Conservation (phyloP, 2,329 filamentous ascomycete species). For the Atkinsonella texensis region DNA sequence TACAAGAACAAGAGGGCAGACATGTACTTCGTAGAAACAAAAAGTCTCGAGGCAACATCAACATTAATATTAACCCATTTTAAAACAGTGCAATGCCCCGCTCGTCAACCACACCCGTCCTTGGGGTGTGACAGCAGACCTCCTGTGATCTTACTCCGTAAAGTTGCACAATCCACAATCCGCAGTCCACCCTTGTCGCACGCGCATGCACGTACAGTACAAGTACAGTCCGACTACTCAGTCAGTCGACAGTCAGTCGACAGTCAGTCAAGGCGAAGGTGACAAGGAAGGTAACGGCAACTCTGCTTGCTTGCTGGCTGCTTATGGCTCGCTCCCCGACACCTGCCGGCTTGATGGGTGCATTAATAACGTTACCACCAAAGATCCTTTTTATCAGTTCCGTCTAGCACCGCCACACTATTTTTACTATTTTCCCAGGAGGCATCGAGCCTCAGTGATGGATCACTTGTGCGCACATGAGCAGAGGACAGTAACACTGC, state of each 20-base stretch:
- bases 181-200: constrained; percentile 1
- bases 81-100: not conserved
- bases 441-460: no score
- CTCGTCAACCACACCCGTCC: not conserved
- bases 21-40: no score
- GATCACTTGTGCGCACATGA: no score
- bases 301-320: not conserved
- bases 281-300: not conserved
- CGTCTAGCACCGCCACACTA: no score
- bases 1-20: no score
- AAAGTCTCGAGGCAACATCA: no score
- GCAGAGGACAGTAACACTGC: no score
- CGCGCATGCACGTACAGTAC: not conserved
- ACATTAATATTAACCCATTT: not conserved
- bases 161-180: constrained; percentile 2
- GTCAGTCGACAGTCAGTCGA: no score
- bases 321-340: not conserved
- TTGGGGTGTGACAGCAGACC: not conserved
- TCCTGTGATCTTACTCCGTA: constrained; percentile 1
- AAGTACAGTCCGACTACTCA: no score
- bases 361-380: not conserved
- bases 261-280: no score
- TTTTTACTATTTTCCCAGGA: no score
- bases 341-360: not conserved
- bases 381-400: no score